Conservation (phyloP, 805 yeast genomes). For the Candida glaebosa region DNA sequence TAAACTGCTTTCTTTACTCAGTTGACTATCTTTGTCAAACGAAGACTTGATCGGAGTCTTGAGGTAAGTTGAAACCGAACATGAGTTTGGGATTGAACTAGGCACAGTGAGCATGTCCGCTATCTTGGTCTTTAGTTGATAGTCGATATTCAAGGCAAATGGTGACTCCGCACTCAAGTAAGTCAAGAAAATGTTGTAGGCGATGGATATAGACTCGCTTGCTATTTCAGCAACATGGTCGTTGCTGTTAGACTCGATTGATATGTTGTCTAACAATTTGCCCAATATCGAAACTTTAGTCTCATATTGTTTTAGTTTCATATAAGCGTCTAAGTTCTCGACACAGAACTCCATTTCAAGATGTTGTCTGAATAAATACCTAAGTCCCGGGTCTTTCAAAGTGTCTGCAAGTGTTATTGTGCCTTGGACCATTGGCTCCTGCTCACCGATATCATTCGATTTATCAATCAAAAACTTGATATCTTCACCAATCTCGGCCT, state of each 20-base stretch:
- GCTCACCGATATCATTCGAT: neutral
- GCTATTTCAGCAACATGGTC: constrained; percentile 26
- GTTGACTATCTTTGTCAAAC: neutral
- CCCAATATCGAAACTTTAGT: constrained; percentile 44
- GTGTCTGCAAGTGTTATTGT: constrained; percentile 34
- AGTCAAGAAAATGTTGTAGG: constrained; percentile 62
- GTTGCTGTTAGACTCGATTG: neutral
- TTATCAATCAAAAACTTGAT: constrained; percentile 2
- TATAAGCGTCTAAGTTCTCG: constrained; percentile 73
- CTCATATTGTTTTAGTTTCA: constrained; percentile 52
- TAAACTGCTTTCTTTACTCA: neutral
- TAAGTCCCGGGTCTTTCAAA: constrained; percentile 71
- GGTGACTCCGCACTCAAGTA: constrained; percentile 67
- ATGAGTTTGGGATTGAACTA: constrained; percentile 3
- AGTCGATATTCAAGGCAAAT: constrained; percentile 66
- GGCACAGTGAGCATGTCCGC: constrained; percentile 18
- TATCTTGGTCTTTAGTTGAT: constrained; percentile 43
- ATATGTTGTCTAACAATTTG: constrained; percentile 10
- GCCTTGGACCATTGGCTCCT: neutral
- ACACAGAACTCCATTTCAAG: constrained; percentile 61
- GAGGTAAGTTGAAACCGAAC: constrained; percentile 3
- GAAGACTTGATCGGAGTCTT: constrained; percentile 10
- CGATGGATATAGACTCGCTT: constrained; percentile 55
- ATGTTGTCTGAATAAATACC: constrained; percentile 64
- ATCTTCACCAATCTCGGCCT: constrained; percentile 3